Conservation (phyloP, 2,329 filamentous ascomycete species). For the Neonectria hederae region DNA sequence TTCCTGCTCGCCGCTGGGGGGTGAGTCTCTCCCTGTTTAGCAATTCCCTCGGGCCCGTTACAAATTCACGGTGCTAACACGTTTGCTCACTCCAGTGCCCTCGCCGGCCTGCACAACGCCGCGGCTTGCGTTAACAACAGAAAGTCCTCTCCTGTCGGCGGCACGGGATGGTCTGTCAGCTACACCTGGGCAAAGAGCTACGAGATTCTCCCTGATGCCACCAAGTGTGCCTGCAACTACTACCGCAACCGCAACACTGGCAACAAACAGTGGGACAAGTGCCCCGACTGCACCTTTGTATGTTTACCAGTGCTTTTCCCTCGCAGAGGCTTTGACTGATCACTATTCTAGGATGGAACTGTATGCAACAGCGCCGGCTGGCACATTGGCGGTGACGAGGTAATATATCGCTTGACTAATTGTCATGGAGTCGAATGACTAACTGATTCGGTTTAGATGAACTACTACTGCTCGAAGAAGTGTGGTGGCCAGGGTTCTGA, state of each 20-base stretch:
- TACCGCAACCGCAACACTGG: constrained; percentile 26
- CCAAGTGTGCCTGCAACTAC: constrained; percentile 24
- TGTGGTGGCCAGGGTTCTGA: constrained; percentile 22
- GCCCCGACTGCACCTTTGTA: constrained; percentile 33
- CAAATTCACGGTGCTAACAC: neutral
- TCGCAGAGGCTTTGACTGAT: neutral
- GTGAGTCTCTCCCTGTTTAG: neutral
- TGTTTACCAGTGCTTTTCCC: accelerated
- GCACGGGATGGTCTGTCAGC: constrained; percentile 7
- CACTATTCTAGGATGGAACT: constrained; percentile 16
- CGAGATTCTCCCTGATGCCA: constrained; percentile 22
- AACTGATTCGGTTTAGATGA: constrained; percentile 11
- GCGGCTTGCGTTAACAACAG: constrained; percentile 16
- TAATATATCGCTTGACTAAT: constrained; percentile 4
- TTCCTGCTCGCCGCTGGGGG: constrained; percentile 8
- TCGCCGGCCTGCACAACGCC: constrained; percentile 10
- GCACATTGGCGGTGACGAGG: constrained; percentile 35
- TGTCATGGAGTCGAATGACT: neutral
- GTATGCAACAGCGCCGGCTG: constrained; percentile 22
- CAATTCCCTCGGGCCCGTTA: neutral
- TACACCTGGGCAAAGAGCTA: constrained; percentile 27
- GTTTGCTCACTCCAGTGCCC: neutral
- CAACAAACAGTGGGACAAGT: constrained; percentile 24
- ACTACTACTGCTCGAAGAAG: constrained; percentile 18
- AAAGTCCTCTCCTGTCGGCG: constrained; percentile 15